Evolutionary conservation across 495 filamentous ascomycete genomes (phyloP), one percentile per base, ranked within the genome.

Genomic region (Friedmanniomyces endolithicus): DNA sequence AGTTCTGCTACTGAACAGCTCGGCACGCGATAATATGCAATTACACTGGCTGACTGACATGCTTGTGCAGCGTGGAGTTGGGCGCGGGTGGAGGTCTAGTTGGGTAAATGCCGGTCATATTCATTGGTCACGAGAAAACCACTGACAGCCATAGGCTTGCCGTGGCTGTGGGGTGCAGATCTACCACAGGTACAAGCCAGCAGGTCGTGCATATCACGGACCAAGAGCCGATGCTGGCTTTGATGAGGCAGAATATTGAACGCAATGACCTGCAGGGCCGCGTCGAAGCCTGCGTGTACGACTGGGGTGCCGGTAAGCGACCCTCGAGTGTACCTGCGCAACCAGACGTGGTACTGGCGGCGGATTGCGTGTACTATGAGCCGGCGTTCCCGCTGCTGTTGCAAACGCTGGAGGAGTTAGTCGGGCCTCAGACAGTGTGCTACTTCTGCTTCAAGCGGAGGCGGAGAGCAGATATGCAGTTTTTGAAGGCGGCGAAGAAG

Each of bases 361-460:
- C 51, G 17, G 92, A 98, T 67, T 97, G 92, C 72, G 88, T 94
- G 48, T 98, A 97, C 74, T 94, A 94, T 63, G 90, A 98, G 67
- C 88, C 90, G 2, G 85, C 90, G 2, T 97, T 97, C 65, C 88
- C 89, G 41, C 74, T 94, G 27, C 74, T 98, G 31, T 75, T 89
- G 60, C 69, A 80, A 57, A 96, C 92, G n/a, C 67, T 98, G 59
- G 47, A 65, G 27, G 68, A 74, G 46, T 56, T 77, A 4, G 67
- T 75, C 41, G 71, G 71, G 23, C 64, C 70, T 20, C 61, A 70
- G 7, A 71, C 87, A 0, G 73, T 85, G 3, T 82, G 90, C 62
- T 96, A 87, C 69, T 98, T 98, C 72, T 97, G 90, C 71, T 95
- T 86, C 72, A 96, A 94, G 72, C 88, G 83, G 70, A 76, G 92